Conservation (phyloP, 129 eudicot species). For the Artemisia annua region DNA sequence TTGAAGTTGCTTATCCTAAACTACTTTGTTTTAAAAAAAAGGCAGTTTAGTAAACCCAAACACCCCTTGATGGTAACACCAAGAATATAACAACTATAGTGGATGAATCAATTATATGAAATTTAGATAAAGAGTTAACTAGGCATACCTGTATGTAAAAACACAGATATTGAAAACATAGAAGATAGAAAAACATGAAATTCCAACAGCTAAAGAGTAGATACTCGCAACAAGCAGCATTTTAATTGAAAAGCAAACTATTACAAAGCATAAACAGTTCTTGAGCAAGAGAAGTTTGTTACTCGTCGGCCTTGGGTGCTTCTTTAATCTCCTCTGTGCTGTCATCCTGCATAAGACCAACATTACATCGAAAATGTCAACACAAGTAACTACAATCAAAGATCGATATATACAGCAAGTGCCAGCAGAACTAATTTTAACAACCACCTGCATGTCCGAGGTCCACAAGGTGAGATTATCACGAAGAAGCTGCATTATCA, state of each 20-base stretch:
- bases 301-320: slow-evolving; percentile 77
- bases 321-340: slow-evolving; percentile 75
- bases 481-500: slow-evolving; percentile 88
- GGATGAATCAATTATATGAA: too few species aligned
- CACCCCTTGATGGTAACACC: too few species aligned
- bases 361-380: background rate
- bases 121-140: background rate
- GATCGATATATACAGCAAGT: background rate
- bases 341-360: slow-evolving; percentile 54
- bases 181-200: slow-evolving; percentile 39
- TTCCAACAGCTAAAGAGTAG: slow-evolving; percentile 41
- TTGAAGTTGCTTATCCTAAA: too few species aligned
- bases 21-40: too few species aligned
- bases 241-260: slow-evolving; percentile 40
- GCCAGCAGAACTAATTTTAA: background rate
- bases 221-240: slow-evolving; percentile 51
- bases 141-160: slow-evolving; percentile 11
- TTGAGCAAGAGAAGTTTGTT: slow-evolving; percentile 32
- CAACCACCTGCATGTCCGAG: slow-evolving; percentile 81
- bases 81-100: too few species aligned
- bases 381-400: background rate
- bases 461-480: slow-evolving; percentile 90
- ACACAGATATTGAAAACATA: background rate
- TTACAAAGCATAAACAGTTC: slow-evolving; percentile 37
- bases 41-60: too few species aligned